phyloP scores from a whole-genome alignment of 2,329 filamentous ascomycete species.

The Hypoxylon sp. region DNA sequence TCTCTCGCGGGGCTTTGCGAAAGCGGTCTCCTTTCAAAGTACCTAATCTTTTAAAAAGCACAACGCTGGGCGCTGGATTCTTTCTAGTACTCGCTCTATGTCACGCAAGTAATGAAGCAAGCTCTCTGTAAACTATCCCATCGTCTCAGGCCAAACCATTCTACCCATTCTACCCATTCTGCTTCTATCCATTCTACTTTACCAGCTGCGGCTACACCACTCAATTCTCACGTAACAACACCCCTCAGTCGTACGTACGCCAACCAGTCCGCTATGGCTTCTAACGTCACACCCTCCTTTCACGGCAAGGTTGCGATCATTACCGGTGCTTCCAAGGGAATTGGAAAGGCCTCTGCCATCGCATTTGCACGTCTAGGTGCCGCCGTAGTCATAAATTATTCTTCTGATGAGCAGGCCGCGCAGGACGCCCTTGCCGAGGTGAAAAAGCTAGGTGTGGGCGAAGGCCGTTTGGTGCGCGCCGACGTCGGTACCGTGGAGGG shows the following conservation, averaged over 20 bases:
- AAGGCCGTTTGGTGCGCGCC: slow-evolving; percentile 30
- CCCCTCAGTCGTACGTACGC: slow-evolving; percentile 3
- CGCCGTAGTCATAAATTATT: slow-evolving; percentile 67
- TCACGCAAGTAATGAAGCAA: slow-evolving; percentile 26
- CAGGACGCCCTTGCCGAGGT: slow-evolving; percentile 57
- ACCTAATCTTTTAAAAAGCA: slow-evolving; percentile 20
- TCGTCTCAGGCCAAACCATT: slow-evolving; percentile 11
- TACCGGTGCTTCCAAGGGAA: slow-evolving; percentile 65
- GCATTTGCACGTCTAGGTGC: slow-evolving; percentile 67
- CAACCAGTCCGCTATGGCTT: slow-evolving; percentile 22
- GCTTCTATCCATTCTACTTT: slow-evolving; percentile 4
- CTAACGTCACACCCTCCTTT: slow-evolving; percentile 19
- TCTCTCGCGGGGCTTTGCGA: neutral
- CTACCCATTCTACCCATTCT: neutral
- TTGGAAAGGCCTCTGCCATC: slow-evolving; percentile 65
- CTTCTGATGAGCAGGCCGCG: slow-evolving; percentile 59
- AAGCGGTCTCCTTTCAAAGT: neutral
- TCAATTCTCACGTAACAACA: neutral
- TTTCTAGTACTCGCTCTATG: too few species aligned
- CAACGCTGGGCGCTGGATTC: slow-evolving; percentile 1
- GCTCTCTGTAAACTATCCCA: slow-evolving; percentile 24
- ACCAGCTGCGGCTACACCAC: slow-evolving; percentile 13
- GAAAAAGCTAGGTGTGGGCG: slow-evolving; percentile 28
- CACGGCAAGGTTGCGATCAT: slow-evolving; percentile 37
- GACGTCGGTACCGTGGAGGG: slow-evolving; percentile 32